Evolutionary conservation across 2,329 filamentous ascomycete species (phyloP).

Genomic region (Alternaria atra): DNA sequence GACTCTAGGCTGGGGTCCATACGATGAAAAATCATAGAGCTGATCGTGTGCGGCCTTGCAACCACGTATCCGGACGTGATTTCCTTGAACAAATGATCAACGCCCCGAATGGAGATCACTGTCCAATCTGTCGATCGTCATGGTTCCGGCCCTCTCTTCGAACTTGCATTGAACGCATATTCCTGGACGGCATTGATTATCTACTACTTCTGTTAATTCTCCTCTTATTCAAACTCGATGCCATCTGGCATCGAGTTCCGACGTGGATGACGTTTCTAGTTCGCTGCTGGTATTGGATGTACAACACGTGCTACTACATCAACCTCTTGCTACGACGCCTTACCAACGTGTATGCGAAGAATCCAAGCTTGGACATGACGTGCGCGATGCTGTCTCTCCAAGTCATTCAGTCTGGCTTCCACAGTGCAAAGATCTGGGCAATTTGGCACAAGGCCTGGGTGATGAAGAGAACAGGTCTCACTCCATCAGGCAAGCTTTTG

Average conservation of each 20-base stretch:
- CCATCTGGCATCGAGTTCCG: neutral
- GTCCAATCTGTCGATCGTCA: slow-evolving; percentile 18
- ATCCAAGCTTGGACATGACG: neutral
- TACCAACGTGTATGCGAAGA: neutral
- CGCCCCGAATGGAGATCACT: slow-evolving; percentile 11
- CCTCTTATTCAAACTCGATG: neutral
- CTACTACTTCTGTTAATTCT: neutral
- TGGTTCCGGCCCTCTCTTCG: neutral
- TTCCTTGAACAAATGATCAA: slow-evolving; percentile 16
- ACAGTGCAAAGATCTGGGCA: neutral
- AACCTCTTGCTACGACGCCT: neutral
- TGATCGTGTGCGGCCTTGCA: slow-evolving; percentile 22
- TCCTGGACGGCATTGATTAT: neutral
- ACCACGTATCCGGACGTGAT: slow-evolving; percentile 25
- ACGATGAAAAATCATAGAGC: slow-evolving; percentile 19
- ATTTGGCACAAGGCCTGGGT: neutral
- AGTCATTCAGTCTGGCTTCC: neutral
- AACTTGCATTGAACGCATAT: neutral
- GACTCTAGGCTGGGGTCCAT: slow-evolving; percentile 16
- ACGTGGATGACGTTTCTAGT: neutral
- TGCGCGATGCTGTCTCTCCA: neutral
- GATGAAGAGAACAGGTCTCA: neutral
- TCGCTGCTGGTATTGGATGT: neutral
- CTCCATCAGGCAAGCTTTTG: neutral
- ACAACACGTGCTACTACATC: neutral